Conservation (phyloP, 768 basidiomycete species). For the Melanogaster broomeanus region DNA sequence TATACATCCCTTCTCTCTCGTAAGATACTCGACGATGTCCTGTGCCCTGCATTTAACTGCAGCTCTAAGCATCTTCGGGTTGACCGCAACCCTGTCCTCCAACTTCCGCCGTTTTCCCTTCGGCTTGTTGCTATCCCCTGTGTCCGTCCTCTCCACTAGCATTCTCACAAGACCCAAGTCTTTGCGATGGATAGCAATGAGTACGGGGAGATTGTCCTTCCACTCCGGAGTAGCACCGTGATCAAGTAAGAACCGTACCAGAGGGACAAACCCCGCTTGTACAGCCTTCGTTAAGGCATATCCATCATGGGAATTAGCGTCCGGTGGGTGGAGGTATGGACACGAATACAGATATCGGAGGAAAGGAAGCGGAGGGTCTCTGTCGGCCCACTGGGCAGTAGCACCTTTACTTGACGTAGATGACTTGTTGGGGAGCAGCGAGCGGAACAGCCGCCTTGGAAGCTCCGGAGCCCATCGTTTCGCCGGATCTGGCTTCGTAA, state of each 20-base stretch:
- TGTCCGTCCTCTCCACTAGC: conserved; percentile 65
- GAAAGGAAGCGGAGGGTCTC: conserved; percentile 63
- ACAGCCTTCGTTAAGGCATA: conserved; percentile 85
- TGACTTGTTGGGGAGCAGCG: conserved; percentile 38
- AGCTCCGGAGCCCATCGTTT: conserved; percentile 43
- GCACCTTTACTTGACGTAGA: conserved; percentile 2
- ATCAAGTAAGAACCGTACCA: conserved; percentile 70
- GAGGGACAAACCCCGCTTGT: conserved; percentile 57
- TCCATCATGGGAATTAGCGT: conserved; percentile 71
- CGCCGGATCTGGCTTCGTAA: neutral
- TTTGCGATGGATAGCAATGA: conserved; percentile 72
- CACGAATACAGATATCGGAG: conserved; percentile 55
- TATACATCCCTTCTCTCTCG: conserved; percentile 66
- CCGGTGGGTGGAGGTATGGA: conserved; percentile 42
- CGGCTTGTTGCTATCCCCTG: conserved; percentile 12
- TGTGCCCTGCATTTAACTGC: conserved; percentile 67
- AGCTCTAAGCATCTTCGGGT: conserved; percentile 57
- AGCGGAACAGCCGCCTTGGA: conserved; percentile 68
- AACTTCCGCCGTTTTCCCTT: conserved; percentile 52
- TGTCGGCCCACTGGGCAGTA: conserved; percentile 41
- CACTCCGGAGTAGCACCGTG: conserved; percentile 69
- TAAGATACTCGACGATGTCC: conserved; percentile 73
- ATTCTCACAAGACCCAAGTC: conserved; percentile 69
- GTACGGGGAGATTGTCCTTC: conserved; percentile 66
- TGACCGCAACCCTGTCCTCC: conserved; percentile 59